Conservation (phyloP, 192 early-diverging fungal species). For the Chytriomyces confervae region DNA sequence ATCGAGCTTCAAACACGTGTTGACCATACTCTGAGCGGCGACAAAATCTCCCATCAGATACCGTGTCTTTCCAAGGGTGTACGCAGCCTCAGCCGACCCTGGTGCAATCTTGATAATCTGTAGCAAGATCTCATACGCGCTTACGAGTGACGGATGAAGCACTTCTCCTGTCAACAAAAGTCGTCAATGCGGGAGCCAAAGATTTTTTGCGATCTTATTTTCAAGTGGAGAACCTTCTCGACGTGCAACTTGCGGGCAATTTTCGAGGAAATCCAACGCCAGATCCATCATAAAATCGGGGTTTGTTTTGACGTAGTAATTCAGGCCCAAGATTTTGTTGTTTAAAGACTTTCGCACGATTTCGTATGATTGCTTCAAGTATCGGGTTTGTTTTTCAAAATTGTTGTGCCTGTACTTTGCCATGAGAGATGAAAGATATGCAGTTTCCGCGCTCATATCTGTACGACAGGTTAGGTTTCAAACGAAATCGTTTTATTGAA, state of each 20-base stretch:
- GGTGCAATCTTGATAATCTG: conserved; percentile 49
- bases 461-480: neutral
- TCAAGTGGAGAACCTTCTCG: conserved; percentile 6
- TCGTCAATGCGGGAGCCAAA: neutral
- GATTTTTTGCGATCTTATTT: neutral
- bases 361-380: conserved; percentile 49
- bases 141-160: conserved; percentile 35
- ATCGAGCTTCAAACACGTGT: conserved; percentile 50
- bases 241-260: conserved; percentile 34
- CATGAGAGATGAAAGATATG: conserved; percentile 50
- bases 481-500: neutral
- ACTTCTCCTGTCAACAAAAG: conserved; percentile 44
- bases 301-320: conserved; percentile 52
- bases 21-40: conserved; percentile 37
- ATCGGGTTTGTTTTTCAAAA: conserved; percentile 36
- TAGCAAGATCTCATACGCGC: conserved; percentile 44
- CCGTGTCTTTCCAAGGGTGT: conserved; percentile 49
- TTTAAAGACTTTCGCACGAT: conserved; percentile 26
- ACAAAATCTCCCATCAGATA: conserved; percentile 47
- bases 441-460: conserved; percentile 44
- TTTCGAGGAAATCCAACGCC: conserved; percentile 46
- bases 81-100: conserved; percentile 51
- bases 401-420: conserved; percentile 51
- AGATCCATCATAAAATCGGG: conserved; percentile 57
- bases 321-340: conserved; percentile 39